These are phyloP conservation scores for Oryza coarctata DNA, from an alignment of 176 grass and related monocot species.

Conservation along the genomic window DNA sequence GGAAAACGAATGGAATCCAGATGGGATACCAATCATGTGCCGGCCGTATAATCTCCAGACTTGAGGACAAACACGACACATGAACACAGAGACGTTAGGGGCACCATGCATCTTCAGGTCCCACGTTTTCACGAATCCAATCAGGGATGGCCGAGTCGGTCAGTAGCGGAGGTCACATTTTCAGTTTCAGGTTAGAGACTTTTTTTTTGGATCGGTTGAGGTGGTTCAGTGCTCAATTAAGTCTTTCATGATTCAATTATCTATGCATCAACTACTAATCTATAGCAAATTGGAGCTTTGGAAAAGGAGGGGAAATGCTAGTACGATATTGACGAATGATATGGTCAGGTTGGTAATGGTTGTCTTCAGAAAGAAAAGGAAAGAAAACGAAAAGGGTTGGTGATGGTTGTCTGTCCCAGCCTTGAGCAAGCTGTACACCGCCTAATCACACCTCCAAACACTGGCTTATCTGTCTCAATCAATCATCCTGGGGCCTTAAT, in stretches of 20 bases:
- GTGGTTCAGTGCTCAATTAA: neutral
- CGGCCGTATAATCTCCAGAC: neutral
- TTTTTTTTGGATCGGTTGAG: neutral
- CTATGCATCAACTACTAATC: neutral
- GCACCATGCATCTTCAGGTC: neutral
- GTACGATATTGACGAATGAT: neutral
- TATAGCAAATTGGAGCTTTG: neutral
- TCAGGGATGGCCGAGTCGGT: neutral
- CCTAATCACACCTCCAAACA: conserved; percentile 20
- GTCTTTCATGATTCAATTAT: neutral
- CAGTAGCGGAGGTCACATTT: conserved; percentile 30
- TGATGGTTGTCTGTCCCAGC: conserved; percentile 19
- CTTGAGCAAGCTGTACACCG: conserved; percentile 26
- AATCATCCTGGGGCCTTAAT: neutral
- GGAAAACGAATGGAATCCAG: neutral
- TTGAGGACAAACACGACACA: conserved; percentile 11
- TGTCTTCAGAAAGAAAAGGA: neutral
- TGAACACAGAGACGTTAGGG: conserved; percentile 12
- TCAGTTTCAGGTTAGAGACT: neutral
- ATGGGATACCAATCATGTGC: conserved; percentile 16
- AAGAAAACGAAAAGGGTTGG: neutral
- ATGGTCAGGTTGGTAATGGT: conserved; percentile 23
- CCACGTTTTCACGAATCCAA: conserved; percentile 7
- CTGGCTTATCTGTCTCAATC: conserved; percentile 21
- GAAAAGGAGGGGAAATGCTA: neutral